Evolutionary conservation across 805 yeast species (phyloP).

Genomic region (Cyberlindnera xishuangbannaensis): DNA sequence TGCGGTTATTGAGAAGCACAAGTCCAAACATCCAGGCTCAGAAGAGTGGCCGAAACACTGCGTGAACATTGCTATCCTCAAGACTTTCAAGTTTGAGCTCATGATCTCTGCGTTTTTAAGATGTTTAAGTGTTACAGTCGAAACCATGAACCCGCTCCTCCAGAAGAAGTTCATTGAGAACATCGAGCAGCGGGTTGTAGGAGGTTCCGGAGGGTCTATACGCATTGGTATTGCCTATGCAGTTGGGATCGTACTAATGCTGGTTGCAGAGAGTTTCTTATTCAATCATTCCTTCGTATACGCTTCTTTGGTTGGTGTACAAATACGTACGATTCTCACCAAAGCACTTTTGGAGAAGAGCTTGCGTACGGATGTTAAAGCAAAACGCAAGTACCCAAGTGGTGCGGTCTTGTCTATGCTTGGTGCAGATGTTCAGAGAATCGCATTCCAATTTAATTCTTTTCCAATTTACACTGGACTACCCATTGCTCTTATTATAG

Average conservation of each 20-base stretch:
- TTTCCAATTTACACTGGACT: slow-evolving; percentile 37
- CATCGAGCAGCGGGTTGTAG: not conserved
- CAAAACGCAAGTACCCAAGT: slow-evolving; percentile 53
- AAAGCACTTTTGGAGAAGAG: slow-evolving; percentile 65
- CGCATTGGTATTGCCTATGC: slow-evolving; percentile 71
- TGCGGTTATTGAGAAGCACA: slow-evolving; percentile 25
- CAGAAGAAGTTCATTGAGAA: slow-evolving; percentile 41
- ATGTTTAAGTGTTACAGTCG: not conserved
- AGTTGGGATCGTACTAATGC: slow-evolving; percentile 55
- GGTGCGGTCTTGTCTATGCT: slow-evolving; percentile 68
- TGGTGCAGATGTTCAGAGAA: slow-evolving; percentile 73
- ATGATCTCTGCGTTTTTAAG: not conserved
- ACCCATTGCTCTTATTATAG: slow-evolving; percentile 51
- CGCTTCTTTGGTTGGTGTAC: slow-evolving; percentile 57
- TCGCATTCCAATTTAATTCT: slow-evolving; percentile 61
- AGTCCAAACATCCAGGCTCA: too few relatives aligned
- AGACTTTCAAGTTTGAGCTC: slow-evolving; percentile 3
- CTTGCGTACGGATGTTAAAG: slow-evolving; percentile 46
- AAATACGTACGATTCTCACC: slow-evolving; percentile 60
- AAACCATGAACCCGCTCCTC: slow-evolving; percentile 39
- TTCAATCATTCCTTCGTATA: slow-evolving; percentile 58
- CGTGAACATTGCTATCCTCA: slow-evolving; percentile 30
- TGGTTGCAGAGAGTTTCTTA: slow-evolving; percentile 39
- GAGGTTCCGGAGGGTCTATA: slow-evolving; percentile 19
- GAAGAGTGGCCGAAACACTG: slow-evolving; percentile 13